Conservation (phyloP, 192 early-diverging fungal genomes). For the Coemansia sp. region DNA sequence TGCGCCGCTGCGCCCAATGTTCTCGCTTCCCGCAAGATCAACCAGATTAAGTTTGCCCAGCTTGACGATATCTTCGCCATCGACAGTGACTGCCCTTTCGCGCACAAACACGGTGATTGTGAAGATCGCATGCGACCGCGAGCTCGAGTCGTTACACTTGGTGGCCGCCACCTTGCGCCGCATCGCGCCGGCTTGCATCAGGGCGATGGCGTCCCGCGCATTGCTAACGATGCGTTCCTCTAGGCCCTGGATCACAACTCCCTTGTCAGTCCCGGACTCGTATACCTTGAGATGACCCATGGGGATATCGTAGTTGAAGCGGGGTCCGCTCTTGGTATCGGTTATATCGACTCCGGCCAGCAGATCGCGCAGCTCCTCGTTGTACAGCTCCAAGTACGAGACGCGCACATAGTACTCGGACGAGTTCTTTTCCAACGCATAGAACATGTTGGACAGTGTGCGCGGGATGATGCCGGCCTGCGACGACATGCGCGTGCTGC, state of each 20-base stretch:
- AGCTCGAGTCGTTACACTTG: conserved; percentile 86
- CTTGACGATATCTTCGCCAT: conserved; percentile 87
- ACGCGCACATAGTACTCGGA: conserved; percentile 81
- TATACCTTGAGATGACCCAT: conserved; percentile 60
- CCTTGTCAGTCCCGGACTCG: conserved; percentile 67
- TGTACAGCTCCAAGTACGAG: conserved; percentile 92
- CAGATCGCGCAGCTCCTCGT: conserved; percentile 92
- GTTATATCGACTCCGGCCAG: conserved; percentile 59
- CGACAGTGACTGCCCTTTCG: conserved; percentile 61
- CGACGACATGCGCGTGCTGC: conserved; percentile 11
- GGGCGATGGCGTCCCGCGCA: conserved; percentile 69
- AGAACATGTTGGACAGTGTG: conserved; percentile 77
- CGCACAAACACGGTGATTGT: conserved; percentile 86
- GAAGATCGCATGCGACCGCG: conserved; percentile 92
- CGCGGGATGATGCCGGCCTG: conserved; percentile 92
- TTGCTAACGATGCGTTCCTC: conserved; percentile 76
- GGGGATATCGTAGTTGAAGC: conserved; percentile 4
- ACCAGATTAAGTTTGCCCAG: conserved; percentile 95
- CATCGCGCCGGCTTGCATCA: conserved; percentile 69
- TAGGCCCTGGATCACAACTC: conserved; percentile 77
- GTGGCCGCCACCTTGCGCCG: conserved; percentile 82
- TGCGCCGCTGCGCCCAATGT: conserved; percentile 87
- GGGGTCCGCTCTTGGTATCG: not conserved
- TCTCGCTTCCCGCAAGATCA: conserved; percentile 93
- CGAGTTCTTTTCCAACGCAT: conserved; percentile 62